A percentile compares a stretch with the other conserved stretches of the same genome.
phyloP scores from a whole-genome alignment of 192 early-diverging fungal species.

The Rhizophagus sp. region DNA sequence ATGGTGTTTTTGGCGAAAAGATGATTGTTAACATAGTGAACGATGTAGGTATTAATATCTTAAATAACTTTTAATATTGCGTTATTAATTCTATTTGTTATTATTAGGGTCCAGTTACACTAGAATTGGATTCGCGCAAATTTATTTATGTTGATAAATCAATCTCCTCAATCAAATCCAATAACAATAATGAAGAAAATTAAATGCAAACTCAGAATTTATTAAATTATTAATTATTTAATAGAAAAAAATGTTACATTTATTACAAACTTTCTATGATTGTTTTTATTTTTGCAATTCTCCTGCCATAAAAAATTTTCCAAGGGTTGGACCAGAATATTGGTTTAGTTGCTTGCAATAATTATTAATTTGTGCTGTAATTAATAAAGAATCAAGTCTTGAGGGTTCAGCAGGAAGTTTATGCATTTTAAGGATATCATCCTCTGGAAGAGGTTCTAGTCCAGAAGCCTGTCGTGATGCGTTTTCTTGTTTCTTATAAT shows the following conservation, averaged over 20 bases:
- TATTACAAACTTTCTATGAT: too few species aligned
- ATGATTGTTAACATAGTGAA: constrained; percentile 90
- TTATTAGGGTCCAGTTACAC: constrained; percentile 49
- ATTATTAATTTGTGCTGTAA: constrained; percentile 90
- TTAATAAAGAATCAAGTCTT: constrained; percentile 86
- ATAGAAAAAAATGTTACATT: too few species aligned
- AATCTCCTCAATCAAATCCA: too few species aligned
- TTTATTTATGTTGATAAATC: constrained; percentile 42
- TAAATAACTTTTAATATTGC: not conserved
- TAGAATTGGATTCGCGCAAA: constrained; percentile 59
- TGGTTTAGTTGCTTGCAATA: constrained; percentile 91
- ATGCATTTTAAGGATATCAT: constrained; percentile 74
- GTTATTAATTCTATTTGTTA: not conserved
- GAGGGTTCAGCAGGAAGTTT: constrained; percentile 82
- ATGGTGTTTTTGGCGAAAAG: constrained; percentile 95
- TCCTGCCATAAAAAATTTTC: constrained; percentile 85
- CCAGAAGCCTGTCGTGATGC: constrained; percentile 63
- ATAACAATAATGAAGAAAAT: too few species aligned
- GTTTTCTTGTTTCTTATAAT: constrained; percentile 71
- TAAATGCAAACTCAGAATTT: too few species aligned
- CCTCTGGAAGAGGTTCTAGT: constrained; percentile 73
- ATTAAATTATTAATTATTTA: too few species aligned
- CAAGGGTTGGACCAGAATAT: constrained; percentile 91
- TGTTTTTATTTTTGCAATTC: constrained; percentile 66
- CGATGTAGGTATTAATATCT: constrained; percentile 54